Conservation (phyloP, 192 early-diverging fungal species). For the Gryganskiella cystojenkinii region DNA sequence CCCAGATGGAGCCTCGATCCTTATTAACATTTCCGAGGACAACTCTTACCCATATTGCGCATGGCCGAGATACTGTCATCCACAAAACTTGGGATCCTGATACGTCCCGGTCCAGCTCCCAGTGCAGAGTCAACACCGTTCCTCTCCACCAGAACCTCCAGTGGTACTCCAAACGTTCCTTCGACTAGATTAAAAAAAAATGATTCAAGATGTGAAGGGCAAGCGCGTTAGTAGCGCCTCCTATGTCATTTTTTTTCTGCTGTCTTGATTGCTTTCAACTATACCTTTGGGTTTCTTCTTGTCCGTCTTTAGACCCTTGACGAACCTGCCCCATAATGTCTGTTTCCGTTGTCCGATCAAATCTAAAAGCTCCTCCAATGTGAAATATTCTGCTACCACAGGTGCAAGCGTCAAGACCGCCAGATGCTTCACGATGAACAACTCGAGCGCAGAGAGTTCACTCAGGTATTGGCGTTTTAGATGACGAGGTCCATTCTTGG, state of each 20-base stretch:
- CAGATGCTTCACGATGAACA: conserved; percentile 85
- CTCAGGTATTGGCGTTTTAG: conserved; percentile 62
- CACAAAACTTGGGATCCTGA: conserved; percentile 88
- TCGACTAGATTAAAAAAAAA: conserved; percentile 29
- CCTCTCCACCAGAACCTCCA: conserved; percentile 86
- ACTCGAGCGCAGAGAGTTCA: conserved; percentile 81
- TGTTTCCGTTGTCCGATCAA: conserved; percentile 81
- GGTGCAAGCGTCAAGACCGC: conserved; percentile 82
- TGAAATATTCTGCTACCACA: conserved; percentile 74
- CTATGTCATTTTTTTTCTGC: too few relatives aligned
- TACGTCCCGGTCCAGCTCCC: conserved; percentile 70
- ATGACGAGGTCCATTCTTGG: conserved; percentile 5
- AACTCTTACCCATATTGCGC: conserved; percentile 73
- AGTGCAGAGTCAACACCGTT: conserved; percentile 84
- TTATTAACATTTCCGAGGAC: too few relatives aligned
- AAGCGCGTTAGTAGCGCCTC: too few relatives aligned
- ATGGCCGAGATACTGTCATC: conserved; percentile 83
- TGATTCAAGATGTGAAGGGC: too few relatives aligned
- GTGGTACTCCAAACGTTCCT: conserved; percentile 92
- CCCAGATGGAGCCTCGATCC: too few relatives aligned
- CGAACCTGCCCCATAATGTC: conserved; percentile 80
- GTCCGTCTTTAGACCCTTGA: conserved; percentile 70
- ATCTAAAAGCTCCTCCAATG: conserved; percentile 78
- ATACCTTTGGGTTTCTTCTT: conserved; percentile 57
- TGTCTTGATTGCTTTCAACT: not conserved